phyloP scores from a whole-genome alignment of 257 asterid species.

The Orobanche coerulescens region DNA sequence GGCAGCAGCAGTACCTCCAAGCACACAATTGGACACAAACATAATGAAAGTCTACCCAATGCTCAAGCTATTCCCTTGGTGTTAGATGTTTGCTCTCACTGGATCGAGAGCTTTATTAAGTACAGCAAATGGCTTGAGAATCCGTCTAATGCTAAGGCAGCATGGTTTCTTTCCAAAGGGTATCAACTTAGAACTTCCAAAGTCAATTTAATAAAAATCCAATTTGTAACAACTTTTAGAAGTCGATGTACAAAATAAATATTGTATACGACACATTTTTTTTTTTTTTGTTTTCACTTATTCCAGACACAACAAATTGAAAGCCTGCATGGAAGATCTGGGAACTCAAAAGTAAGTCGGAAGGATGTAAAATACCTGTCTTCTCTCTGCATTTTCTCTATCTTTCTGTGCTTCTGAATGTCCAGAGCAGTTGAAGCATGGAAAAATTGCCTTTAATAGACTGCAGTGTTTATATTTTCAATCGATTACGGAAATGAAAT shows the following conservation, averaged over 20 bases:
- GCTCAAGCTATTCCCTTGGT: slow-evolving; percentile 69
- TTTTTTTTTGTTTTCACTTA: slow-evolving; percentile 21
- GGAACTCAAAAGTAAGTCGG: slow-evolving; percentile 69
- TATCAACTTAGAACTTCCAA: slow-evolving; percentile 28
- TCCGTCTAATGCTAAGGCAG: slow-evolving; percentile 82
- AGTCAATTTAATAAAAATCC: slow-evolving; percentile 11
- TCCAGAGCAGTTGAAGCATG: slow-evolving; percentile 11
- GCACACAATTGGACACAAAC: slow-evolving; percentile 45
- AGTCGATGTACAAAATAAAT: slow-evolving; percentile 11
- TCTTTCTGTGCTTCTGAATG: background rate
- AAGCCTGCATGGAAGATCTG: slow-evolving; percentile 62
- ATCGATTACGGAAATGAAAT: background rate
- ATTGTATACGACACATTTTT: slow-evolving; percentile 18
- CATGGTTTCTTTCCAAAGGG: slow-evolving; percentile 88
- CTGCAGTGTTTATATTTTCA: background rate
- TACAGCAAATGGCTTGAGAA: slow-evolving; percentile 88
- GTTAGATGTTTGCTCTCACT: slow-evolving; percentile 77
- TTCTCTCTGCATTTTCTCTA: background rate
- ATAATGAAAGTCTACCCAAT: slow-evolving; percentile 53
- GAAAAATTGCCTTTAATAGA: slow-evolving; percentile 8
- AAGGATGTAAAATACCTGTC: slow-evolving; percentile 14
- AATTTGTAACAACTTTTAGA: background rate
- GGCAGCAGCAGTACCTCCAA: slow-evolving; percentile 47
- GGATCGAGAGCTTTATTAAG: slow-evolving; percentile 88
- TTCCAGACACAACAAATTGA: slow-evolving; percentile 71